Base-by-base conservation (phyloP, 208 protist genomes). In the Leishmania amazonensis region DNA sequence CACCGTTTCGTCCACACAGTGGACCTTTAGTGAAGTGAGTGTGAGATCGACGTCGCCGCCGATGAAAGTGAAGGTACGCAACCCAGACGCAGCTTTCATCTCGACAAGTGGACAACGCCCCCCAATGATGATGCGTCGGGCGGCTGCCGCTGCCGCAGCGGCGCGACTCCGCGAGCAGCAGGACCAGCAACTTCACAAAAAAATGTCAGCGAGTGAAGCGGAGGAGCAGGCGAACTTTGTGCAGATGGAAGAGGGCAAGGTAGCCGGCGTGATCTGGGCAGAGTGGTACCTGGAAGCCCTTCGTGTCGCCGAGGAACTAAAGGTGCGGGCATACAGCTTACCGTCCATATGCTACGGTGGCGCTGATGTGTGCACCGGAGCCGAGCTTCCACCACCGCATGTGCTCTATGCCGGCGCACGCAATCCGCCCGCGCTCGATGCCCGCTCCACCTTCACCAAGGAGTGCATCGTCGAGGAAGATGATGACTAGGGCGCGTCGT, bases 381-480 rank as follows among this genome's bases (percentile, higher is more conserved):
- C 84, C 28, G 47, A 62, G 35, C 53, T 89, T 28, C 90, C 87
- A n/a, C 85, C 90, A 15, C 95, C 95, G 49, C 89, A 95, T 83
- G 78, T 90, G n/a, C 87, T 89, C 11, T 96, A 91, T 72, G 85
- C 90, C 4, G 85, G 87, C 13, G 91, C 94, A 47, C 88, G 86
- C 53, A 96, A 98, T 76, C 95, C 95, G 2, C 95, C 95, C 2
- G 80, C 91, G 13, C 57, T 97, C 17, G 91, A 95, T 75, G 79
- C 86, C 38, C 91, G 92, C 8, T 96, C 95, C n/a, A 94, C 88
- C 31, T 98, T 96, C 74, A 97, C 91, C 0, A 97, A 96, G 71
- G 90, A 96, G 62, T 97, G 91, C 24, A 89, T 98, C 51, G 90
- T 97, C 5, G 93, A 98, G 75, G 95, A 98, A 53, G 93, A 97